Base-by-base conservation (phyloP, 2,329 filamentous ascomycete species). In the Aspergillus sergii region DNA sequence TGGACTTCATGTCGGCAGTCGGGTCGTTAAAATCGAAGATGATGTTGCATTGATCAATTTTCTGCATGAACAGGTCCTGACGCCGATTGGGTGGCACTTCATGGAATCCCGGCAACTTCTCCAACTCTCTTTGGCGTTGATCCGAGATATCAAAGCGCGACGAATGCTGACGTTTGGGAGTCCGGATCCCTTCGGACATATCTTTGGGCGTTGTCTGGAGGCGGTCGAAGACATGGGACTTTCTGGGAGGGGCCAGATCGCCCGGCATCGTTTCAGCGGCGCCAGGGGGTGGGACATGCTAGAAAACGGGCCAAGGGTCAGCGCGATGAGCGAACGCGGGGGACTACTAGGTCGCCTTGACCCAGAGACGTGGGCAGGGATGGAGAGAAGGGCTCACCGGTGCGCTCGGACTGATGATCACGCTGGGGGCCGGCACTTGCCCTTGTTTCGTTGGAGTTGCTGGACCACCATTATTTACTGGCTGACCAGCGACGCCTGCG, bases 11-110 rank as follows among this genome's bases (percentile, higher is more conserved):
- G 77, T 99, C 95, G 70, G 91, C 94, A 69, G 92, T 96, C 56
- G 94, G 93, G 79, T 99, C 95, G 77, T 98, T 99, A 83, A 99
- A 99, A 82, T 99, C 95, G 76, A 99, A 99, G 73, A 99, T 99
- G 83, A 99, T 96, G 77, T 99, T 99, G 84, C 95, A 99, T 79
- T 99, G 95, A 74, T 98, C 95, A 71, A 99, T 95, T 85, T 99
- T 99, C 77, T 98, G 94, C 94, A 99, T 97, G 81, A 99, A 99
- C 21, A 99, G 87, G 72, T 98, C 94, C 80, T 97, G 94, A 66
- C 95, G 89, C 67, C 94, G 89, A 76, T 96, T 96, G 19, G 95
- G 95, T 12, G 94, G 91, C 30, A 98, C 95, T 80, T 99, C 95
- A 74, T 99, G 95, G 80, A 99, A 99, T 41, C 95, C 95, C 1